Evolutionary conservation across 768 basidiomycete genomes (phyloP), one percentile per base, ranked within the genome.

Genomic region (Lactifluus hygrophoroides): DNA sequence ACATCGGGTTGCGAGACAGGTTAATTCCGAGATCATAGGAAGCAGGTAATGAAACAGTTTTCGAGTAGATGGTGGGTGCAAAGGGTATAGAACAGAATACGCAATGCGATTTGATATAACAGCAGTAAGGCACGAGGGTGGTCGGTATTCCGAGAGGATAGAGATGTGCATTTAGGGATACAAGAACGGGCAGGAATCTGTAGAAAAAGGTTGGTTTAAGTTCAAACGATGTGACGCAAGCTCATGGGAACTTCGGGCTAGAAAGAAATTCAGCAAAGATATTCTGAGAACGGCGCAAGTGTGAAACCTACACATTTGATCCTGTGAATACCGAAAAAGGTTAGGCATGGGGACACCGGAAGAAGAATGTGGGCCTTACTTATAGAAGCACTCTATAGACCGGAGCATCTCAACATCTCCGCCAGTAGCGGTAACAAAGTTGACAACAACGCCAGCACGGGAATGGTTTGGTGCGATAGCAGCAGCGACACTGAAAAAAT

Each of bases 341-440:
- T 65, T 44, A 65, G 53, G 43, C 30, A 19, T 10, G 38, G 38
- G 40, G 27, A 10, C 3, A 38, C 23, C 23, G 19, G 28, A 21
- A 56, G 21, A 42, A 30, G 14, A 38, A 25, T 56, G 17, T n/a
- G 43, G 25, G 53, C 81, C 42, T 64, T 64, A 91, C 90, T 92
- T 92, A 80, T 95, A 97, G 75, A 93, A 95, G 80, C 94, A 95
- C 77, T 98, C 95, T 78, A 97, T 97, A 65, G 90, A 90, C 68
- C 95, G 83, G 62, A 98, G 76, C 94, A 97, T 96, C 75, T 98
- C 95, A 55, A 97, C 94, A 70, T 98, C 95, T 42, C 94, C 94
- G 30, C 94, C 94, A 14, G 93, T 94, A 54, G 94, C 95, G 56
- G 94, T 96, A 61, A 98, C 94, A 66, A 98, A 94, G 71, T 95